These are phyloP conservation scores for Taxillus chinensis DNA, from an alignment of 164 flowering plant species.

Conservation along the genomic window DNA sequence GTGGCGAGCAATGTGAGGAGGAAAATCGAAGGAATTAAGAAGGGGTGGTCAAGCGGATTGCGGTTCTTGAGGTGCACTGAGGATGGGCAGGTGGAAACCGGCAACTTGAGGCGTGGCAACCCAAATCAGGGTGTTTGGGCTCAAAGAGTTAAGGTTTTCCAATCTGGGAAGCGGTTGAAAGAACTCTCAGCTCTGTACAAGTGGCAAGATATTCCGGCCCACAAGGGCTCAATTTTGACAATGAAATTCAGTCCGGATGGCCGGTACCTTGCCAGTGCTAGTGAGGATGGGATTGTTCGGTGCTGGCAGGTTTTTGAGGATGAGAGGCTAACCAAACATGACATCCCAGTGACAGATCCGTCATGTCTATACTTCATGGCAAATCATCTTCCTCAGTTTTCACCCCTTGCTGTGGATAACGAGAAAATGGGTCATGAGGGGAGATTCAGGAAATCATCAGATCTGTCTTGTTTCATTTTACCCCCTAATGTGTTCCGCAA, in stretches of 20 bases:
- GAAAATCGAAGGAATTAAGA: conserved; percentile 24
- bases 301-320: conserved; percentile 77
- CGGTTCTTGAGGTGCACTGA: conserved; percentile 41
- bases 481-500: conserved; percentile 75
- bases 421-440: conserved; percentile 36
- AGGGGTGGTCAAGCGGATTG: conserved; percentile 44
- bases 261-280: conserved; percentile 75
- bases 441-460: conserved; percentile 42
- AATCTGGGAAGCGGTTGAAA: conserved; percentile 37
- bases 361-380: conserved; percentile 64
- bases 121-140: conserved; percentile 15
- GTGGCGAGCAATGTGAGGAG: conserved; percentile 9
- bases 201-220: conserved; percentile 79
- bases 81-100: conserved; percentile 23
- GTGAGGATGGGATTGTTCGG: conserved; percentile 77
- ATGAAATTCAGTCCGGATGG: conserved; percentile 98
- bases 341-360: conserved; percentile 55
- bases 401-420: conserved; percentile 44
- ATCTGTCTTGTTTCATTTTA: conserved; percentile 69
- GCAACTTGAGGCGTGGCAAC: conserved; percentile 8
- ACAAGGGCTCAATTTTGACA: conserved; percentile 62
- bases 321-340: conserved; percentile 41
- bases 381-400: conserved; percentile 58
- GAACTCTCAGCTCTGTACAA: conserved; percentile 75
- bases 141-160: conserved; percentile 58